Conservation (phyloP, 352 stramenopile genomes). For the Globisporangium irregulare region DNA sequence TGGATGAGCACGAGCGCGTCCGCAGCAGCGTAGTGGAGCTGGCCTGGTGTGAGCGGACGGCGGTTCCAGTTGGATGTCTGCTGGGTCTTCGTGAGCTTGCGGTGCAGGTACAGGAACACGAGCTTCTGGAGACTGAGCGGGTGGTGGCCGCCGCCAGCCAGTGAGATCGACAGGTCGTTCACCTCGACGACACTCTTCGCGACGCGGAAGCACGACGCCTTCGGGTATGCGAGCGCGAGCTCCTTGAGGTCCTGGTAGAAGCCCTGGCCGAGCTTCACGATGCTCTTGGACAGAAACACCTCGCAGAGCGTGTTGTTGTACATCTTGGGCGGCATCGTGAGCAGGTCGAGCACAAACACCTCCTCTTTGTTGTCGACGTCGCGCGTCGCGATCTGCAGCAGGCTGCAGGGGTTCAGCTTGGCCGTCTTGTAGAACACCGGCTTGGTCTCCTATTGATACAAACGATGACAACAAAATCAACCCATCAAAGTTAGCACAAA, state of each 20-base stretch:
- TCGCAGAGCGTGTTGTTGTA: conserved; percentile 59
- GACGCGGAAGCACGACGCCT: conserved; percentile 64
- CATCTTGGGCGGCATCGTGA: conserved; percentile 45
- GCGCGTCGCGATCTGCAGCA: conserved; percentile 68
- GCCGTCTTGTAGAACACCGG: conserved; percentile 45
- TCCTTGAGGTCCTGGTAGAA: conserved; percentile 66
- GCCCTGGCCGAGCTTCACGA: conserved; percentile 67
- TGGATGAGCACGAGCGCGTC: conserved; percentile 74
- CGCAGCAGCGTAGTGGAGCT: conserved; percentile 70
- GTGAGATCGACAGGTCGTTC: conserved; percentile 65
- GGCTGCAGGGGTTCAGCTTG: conserved; percentile 39
- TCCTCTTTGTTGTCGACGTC: conserved; percentile 47
- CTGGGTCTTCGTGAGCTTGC: conserved; percentile 70
- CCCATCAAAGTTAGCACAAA: conserved; percentile 2
- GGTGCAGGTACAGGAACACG: conserved; percentile 67
- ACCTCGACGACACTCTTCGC: conserved; percentile 68
- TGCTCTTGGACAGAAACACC: conserved; percentile 61
- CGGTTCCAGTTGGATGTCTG: conserved; percentile 80
- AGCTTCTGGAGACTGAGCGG: conserved; percentile 76
- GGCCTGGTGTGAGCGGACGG: conserved; percentile 44
- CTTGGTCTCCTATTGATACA: conserved; percentile 54
- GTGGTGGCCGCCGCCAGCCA: conserved; percentile 41
- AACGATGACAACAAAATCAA: conserved; percentile 16
- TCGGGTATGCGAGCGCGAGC: conserved; percentile 54
- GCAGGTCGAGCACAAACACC: conserved; percentile 73